A percentile compares a stretch with the other conserved stretches of the same genome.
Evolutionary conservation across 768 basidiomycete species (phyloP).

Genomic region (Hydnomerulius pinastri): DNA sequence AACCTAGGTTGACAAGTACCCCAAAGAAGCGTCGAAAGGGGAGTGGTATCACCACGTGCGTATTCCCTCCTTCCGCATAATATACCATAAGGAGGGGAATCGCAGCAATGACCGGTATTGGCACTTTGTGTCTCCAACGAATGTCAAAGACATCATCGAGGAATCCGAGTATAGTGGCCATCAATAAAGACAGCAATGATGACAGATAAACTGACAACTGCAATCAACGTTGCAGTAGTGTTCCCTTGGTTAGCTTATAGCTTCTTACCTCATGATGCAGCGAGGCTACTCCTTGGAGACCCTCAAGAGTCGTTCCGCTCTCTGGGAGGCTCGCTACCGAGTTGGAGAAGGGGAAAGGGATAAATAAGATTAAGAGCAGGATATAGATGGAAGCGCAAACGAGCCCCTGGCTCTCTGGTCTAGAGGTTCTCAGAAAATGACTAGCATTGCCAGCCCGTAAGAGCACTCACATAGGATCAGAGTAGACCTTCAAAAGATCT

Average conservation of each 20-base stretch:
- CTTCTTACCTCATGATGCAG: constrained; percentile 72
- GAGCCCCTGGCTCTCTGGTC: constrained; percentile 93
- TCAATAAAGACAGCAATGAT: constrained; percentile 86
- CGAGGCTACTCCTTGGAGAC: constrained; percentile 44
- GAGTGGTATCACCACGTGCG: constrained; percentile 90
- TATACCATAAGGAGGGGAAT: constrained; percentile 96
- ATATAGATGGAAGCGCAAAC: constrained; percentile 91
- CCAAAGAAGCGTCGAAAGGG: constrained; percentile 74
- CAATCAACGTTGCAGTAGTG: background rate
- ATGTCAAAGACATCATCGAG: constrained; percentile 98
- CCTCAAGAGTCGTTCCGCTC: constrained; percentile 49
- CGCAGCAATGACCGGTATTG: constrained; percentile 93
- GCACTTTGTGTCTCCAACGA: constrained; percentile 96
- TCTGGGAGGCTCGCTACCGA: constrained; percentile 51
- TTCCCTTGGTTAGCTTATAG: background rate
- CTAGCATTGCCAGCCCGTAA: background rate
- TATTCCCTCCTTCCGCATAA: constrained; percentile 92
- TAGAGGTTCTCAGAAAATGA: constrained; percentile 32
- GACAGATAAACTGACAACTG: constrained; percentile 93
- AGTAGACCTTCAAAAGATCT: constrained; percentile 84
- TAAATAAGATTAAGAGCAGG: constrained; percentile 84
- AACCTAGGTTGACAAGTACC: constrained; percentile 85
- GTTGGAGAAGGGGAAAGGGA: constrained; percentile 92
- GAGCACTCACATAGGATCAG: constrained; percentile 62
- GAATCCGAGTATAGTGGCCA: constrained; percentile 93